These are phyloP conservation scores for Aspergillus novoparasiticus DNA, from an alignment of 2,329 filamentous ascomycete genomes.

Conservation along the genomic window DNA sequence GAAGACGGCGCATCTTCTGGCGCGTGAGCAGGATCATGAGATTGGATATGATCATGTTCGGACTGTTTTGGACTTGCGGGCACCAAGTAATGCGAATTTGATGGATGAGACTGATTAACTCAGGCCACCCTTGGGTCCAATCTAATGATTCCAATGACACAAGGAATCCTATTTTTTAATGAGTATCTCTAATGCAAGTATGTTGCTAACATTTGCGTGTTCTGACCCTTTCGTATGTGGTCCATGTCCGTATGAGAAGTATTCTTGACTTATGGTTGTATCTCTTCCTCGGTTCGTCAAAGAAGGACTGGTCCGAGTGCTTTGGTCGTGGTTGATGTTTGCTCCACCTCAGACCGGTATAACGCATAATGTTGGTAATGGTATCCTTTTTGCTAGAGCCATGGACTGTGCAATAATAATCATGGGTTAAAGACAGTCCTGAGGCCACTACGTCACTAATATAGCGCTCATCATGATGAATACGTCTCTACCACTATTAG, in stretches of 20 bases:
- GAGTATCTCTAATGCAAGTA: not conserved
- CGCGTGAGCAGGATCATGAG: conserved; percentile 24
- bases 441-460: not conserved
- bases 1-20: conserved; percentile 46
- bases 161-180: not conserved
- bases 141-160: not conserved
- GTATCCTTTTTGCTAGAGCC: not conserved
- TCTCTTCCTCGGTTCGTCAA: not conserved
- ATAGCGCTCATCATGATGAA: not conserved
- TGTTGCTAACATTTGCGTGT: not conserved
- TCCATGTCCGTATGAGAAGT: no score
- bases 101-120: not conserved
- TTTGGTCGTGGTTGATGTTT: not conserved
- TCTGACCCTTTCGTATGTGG: not conserved
- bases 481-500: not conserved
- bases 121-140: not conserved
- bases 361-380: not conserved
- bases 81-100: not conserved
- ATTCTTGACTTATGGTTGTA: not conserved
- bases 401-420: not conserved
- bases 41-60: conserved; percentile 26
- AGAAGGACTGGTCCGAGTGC: not conserved
- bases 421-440: not conserved
- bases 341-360: not conserved
- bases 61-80: conserved; percentile 21